phyloP scores from a whole-genome alignment of 768 basidiomycete species.

The Mycena capillaripes region DNA sequence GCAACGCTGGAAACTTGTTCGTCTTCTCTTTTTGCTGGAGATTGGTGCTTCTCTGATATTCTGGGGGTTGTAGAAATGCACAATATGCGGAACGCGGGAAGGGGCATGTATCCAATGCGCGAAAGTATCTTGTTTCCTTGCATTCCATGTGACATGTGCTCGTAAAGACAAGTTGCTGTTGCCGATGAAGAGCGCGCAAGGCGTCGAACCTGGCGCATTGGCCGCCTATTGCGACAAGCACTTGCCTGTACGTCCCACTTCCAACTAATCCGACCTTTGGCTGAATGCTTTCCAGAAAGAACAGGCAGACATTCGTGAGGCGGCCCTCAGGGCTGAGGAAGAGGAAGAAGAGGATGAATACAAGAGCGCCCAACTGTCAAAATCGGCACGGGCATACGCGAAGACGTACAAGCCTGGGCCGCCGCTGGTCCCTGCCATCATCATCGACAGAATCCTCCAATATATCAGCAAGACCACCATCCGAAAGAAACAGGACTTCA shows the following conservation, averaged over 20 bases:
- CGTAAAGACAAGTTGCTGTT: slow-evolving; percentile 86
- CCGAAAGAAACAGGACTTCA: slow-evolving; percentile 82
- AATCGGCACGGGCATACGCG: slow-evolving; percentile 90
- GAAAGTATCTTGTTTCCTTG: slow-evolving; percentile 89
- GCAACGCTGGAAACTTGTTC: slow-evolving; percentile 93
- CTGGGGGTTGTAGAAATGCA: slow-evolving; percentile 56
- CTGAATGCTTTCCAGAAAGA: slow-evolving; percentile 65
- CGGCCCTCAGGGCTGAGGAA: slow-evolving; percentile 68
- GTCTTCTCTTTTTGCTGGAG: slow-evolving; percentile 44
- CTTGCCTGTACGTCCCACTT: slow-evolving; percentile 74
- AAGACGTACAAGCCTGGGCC: slow-evolving; percentile 94
- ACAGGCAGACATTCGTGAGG: slow-evolving; percentile 72
- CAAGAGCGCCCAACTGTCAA: slow-evolving; percentile 64
- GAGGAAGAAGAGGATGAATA: slow-evolving; percentile 55
- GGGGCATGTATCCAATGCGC: slow-evolving; percentile 98
- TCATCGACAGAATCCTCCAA: slow-evolving; percentile 82
- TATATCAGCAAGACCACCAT: slow-evolving; percentile 82
- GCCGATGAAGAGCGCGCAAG: slow-evolving; percentile 89
- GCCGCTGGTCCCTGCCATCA: slow-evolving; percentile 89
- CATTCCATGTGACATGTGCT: slow-evolving; percentile 96
- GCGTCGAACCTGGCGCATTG: slow-evolving; percentile 78
- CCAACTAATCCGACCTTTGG: not conserved
- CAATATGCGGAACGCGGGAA: slow-evolving; percentile 58
- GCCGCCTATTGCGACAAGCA: slow-evolving; percentile 93
- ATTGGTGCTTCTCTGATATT: not conserved